These are phyloP conservation scores for Suillus subaureus DNA, from an alignment of 768 basidiomycete species.

Conservation along the genomic window DNA sequence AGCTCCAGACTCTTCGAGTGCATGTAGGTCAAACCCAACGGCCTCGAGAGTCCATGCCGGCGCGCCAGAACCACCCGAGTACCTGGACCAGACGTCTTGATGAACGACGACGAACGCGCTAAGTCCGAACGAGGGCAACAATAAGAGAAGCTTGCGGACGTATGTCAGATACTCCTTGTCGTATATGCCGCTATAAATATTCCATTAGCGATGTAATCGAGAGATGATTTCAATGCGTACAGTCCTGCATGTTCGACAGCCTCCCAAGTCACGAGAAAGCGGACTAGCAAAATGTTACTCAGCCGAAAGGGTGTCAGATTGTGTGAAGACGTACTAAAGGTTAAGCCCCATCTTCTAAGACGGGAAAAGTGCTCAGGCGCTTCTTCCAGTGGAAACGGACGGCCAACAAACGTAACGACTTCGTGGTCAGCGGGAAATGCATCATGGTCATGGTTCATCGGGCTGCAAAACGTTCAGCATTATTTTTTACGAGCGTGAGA, in stretches of 20 bases:
- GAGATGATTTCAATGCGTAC: conserved; percentile 49
- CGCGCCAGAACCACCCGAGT: conserved; percentile 92
- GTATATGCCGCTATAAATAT: conserved; percentile 66
- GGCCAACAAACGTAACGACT: conserved; percentile 80
- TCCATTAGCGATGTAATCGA: conserved; percentile 5
- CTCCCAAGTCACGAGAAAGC: conserved; percentile 97
- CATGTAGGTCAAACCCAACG: conserved; percentile 82
- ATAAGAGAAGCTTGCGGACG: conserved; percentile 63
- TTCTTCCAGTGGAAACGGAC: conserved; percentile 90
- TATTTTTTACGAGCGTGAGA: background rate
- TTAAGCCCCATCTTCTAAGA: conserved; percentile 83
- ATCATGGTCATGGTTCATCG: conserved; percentile 66
- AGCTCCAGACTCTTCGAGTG: conserved; percentile 79
- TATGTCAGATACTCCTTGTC: conserved; percentile 85
- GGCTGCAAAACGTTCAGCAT: conserved; percentile 42
- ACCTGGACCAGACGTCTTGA: conserved; percentile 96
- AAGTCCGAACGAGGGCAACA: conserved; percentile 74
- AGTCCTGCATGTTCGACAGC: conserved; percentile 92
- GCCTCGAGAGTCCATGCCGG: conserved; percentile 93
- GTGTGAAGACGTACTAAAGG: conserved; percentile 61
- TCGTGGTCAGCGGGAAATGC: conserved; percentile 67
- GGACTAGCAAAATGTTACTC: conserved; percentile 48
- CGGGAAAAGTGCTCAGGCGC: conserved; percentile 84
- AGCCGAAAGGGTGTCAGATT: background rate
- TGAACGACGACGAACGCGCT: conserved; percentile 80